A percentile compares a stretch with the other conserved stretches of the same genome.
phyloP scores from a whole-genome alignment of 2,329 filamentous ascomycete species.

The Colletotrichum nymphaeae region DNA sequence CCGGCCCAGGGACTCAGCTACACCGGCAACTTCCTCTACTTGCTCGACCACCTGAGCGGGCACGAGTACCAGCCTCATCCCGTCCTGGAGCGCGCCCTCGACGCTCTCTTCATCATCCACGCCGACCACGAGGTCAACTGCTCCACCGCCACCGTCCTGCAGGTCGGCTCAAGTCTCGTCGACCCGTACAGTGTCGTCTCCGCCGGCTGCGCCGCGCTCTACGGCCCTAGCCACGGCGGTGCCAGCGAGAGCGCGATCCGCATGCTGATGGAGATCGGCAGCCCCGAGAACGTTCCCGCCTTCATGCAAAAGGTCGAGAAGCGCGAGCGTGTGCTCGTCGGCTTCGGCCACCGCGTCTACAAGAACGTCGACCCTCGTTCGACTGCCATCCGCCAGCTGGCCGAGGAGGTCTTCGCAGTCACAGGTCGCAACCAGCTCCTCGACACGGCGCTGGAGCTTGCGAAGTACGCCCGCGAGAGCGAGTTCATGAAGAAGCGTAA shows the following conservation, averaged over 20 bases:
- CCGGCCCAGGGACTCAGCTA: constrained; percentile 60
- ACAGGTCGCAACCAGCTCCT: constrained; percentile 63
- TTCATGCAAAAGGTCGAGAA: constrained; percentile 62
- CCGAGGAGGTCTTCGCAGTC: constrained; percentile 61
- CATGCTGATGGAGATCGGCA: constrained; percentile 63
- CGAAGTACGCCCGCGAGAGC: constrained; percentile 56
- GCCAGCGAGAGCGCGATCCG: constrained; percentile 68
- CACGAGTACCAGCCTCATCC: constrained; percentile 60
- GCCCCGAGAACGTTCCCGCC: constrained; percentile 59
- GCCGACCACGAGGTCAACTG: constrained; percentile 71
- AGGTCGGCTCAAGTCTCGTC: constrained; percentile 66
- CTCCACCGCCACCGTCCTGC: constrained; percentile 65
- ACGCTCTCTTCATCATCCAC: constrained; percentile 66
- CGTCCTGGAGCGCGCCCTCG: constrained; percentile 61
- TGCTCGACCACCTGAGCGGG: constrained; percentile 63
- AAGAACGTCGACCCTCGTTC: constrained; percentile 65
- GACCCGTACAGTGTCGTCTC: constrained; percentile 66
- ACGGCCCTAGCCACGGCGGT: constrained; percentile 69
- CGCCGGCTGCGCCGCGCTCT: constrained; percentile 63
- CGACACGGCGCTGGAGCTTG: constrained; percentile 59
- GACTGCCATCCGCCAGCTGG: constrained; percentile 59
- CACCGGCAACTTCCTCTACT: constrained; percentile 65
- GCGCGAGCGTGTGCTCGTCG: constrained; percentile 63
- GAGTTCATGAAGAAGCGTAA: constrained; percentile 62
- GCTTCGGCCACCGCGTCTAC: constrained; percentile 67